Conservation (phyloP, 192 early-diverging fungal species). For the Entomortierella chlamydospora region DNA sequence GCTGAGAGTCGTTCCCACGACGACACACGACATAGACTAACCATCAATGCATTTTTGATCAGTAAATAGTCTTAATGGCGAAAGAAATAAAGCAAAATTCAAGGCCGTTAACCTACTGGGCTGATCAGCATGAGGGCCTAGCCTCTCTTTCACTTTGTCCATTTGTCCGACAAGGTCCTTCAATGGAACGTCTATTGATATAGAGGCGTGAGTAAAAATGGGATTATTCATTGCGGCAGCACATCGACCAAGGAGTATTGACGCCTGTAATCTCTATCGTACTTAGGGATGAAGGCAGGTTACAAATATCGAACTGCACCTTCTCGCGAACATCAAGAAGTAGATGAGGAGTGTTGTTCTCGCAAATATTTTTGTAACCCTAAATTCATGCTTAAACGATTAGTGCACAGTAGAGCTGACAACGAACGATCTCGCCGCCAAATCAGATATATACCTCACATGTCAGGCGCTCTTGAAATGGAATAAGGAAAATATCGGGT, state of each 20-base stretch:
- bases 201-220: background rate
- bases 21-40: constrained; percentile 88
- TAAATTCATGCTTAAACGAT: background rate
- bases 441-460: constrained; percentile 42
- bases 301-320: constrained; percentile 87
- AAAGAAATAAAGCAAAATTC: no score
- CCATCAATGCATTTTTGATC: no score
- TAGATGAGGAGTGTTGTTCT: constrained; percentile 65
- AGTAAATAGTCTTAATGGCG: no score
- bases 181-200: constrained; percentile 66
- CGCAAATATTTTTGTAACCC: constrained; percentile 62
- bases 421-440: no score
- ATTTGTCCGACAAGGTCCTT: constrained; percentile 59
- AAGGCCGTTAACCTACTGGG: constrained; percentile 5
- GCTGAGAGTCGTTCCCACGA: constrained; percentile 89
- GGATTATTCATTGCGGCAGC: background rate
- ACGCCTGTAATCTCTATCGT: constrained; percentile 11
- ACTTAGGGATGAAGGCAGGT: constrained; percentile 75
- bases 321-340: constrained; percentile 92
- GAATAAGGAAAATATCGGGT: constrained; percentile 22
- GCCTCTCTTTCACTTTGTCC: constrained; percentile 51
- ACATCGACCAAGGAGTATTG: no score
- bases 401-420: no score
- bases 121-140: constrained; percentile 1
- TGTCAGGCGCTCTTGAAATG: constrained; percentile 30